phyloP scores from a whole-genome alignment of 2,329 filamentous ascomycete genomes.

The Nemania abortiva region DNA sequence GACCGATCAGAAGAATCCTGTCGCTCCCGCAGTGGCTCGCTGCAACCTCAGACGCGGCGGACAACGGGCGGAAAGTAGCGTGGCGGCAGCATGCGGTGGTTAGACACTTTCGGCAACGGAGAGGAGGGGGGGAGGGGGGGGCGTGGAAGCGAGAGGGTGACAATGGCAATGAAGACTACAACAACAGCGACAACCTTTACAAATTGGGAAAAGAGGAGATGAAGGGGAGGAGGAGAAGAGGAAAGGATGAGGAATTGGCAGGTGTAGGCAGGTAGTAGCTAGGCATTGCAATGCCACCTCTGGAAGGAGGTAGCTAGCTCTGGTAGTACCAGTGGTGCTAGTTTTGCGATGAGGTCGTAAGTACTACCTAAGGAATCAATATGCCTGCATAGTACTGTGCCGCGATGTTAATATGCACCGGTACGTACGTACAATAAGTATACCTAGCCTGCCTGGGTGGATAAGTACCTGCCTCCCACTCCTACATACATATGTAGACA shows the following conservation, averaged over 20 bases:
- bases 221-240: background rate
- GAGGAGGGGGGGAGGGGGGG: background rate
- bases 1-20: slow-evolving; percentile 42
- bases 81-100: slow-evolving; percentile 2
- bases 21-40: background rate
- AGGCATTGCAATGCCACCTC: background rate
- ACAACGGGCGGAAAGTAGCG: slow-evolving; percentile 1
- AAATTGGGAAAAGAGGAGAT: background rate
- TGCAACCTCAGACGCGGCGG: background rate
- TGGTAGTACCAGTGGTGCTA: background rate
- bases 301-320: background rate
- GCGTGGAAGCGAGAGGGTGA: background rate
- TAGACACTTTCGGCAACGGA: background rate
- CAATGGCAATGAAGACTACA: background rate
- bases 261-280: background rate
- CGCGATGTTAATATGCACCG: background rate
- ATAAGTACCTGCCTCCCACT: background rate
- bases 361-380: background rate
- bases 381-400: background rate
- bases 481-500: no score
- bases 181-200: background rate
- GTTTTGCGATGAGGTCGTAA: background rate
- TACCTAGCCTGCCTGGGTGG: background rate
- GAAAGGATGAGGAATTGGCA: background rate
- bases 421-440: background rate